Evolutionary conservation across 169 alveolate species (phyloP).

Genomic region (Eimeria mitis): DNA sequence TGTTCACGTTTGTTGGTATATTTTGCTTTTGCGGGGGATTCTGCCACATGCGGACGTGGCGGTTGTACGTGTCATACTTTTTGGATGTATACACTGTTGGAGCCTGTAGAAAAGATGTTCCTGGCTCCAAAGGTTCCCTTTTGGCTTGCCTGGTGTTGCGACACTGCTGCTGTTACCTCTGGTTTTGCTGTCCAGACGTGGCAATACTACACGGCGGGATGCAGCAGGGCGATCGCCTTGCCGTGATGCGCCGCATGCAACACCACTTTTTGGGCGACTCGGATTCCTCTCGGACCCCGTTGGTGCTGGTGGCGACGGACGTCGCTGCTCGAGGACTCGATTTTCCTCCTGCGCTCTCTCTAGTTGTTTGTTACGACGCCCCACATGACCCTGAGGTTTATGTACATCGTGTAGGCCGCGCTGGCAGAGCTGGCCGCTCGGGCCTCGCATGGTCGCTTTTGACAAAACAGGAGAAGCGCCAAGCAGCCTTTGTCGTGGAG

Average conservation of each 20-base stretch:
- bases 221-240: slow-evolving; percentile 77
- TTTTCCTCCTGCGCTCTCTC: slow-evolving; percentile 91
- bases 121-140: background rate
- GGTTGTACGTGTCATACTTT: background rate
- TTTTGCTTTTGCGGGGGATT: background rate
- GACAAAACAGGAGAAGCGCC: slow-evolving; percentile 90
- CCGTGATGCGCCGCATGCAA: slow-evolving; percentile 80
- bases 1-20: background rate
- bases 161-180: background rate
- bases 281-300: slow-evolving; percentile 32
- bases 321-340: slow-evolving; percentile 88
- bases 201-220: slow-evolving; percentile 80
- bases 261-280: slow-evolving; percentile 71
- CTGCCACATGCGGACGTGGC: background rate
- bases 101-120: background rate
- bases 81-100: background rate
- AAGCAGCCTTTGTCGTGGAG: slow-evolving; percentile 79
- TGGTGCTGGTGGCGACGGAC: slow-evolving; percentile 81
- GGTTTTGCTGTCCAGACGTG: slow-evolving; percentile 56
- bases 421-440: slow-evolving; percentile 96
- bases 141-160: background rate
- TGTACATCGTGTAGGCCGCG: slow-evolving; percentile 96
- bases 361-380: slow-evolving; percentile 95
- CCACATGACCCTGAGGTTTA: slow-evolving; percentile 92
- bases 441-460: slow-evolving; percentile 94